These are phyloP conservation scores for Trichoderma atrobrunneum DNA, from an alignment of 2,329 filamentous ascomycete species.

Conservation along the genomic window DNA sequence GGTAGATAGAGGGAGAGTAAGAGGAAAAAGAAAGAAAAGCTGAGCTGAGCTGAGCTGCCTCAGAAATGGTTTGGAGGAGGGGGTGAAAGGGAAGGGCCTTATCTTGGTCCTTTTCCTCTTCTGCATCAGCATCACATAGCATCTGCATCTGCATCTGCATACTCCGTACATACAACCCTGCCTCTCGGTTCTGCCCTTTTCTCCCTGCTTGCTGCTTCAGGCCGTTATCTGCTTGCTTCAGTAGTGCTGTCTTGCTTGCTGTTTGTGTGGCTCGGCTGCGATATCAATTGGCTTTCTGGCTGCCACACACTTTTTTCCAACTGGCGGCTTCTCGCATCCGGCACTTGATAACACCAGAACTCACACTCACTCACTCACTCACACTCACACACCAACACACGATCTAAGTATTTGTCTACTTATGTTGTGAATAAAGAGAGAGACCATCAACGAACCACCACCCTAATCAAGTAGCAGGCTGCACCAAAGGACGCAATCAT, in stretches of 20 bases:
- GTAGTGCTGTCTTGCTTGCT: background rate
- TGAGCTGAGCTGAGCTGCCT: background rate
- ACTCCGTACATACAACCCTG: background rate
- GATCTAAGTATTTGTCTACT: background rate
- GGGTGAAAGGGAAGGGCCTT: background rate
- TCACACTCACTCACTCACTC: background rate
- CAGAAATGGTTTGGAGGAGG: background rate
- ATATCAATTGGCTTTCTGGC: background rate
- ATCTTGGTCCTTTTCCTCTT: background rate
- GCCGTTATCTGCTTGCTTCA: background rate
- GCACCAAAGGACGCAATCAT: background rate
- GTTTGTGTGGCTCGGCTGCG: background rate
- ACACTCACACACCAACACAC: background rate
- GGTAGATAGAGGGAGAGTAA: background rate
- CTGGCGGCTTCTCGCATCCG: background rate
- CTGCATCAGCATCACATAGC: background rate
- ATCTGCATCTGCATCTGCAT: background rate
- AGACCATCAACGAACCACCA: background rate
- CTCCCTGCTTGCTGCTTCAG: background rate
- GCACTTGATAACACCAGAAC: background rate
- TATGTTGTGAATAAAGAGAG: background rate
- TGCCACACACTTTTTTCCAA: background rate
- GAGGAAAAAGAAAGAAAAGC: background rate
- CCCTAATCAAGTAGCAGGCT: background rate
- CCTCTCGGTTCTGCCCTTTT: background rate